Conservation (phyloP, 495 filamentous ascomycete species). For the Letharia lupina region DNA sequence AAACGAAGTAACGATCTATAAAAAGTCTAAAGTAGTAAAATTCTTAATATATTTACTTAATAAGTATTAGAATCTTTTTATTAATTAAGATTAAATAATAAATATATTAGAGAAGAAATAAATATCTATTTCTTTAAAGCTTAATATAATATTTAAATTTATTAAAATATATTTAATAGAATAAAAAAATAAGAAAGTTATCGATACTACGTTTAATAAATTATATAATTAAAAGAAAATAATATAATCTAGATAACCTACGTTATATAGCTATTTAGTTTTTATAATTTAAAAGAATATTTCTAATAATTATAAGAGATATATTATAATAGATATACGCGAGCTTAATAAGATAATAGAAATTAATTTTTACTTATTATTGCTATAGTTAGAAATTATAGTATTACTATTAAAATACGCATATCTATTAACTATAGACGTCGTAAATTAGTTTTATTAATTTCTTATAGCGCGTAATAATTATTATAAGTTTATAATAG, state of each 20-base stretch:
- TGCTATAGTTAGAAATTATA: slow-evolving; percentile 7
- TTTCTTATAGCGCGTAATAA: slow-evolving; percentile 1
- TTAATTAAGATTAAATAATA: not conserved
- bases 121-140: slow-evolving; percentile 4
- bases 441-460: slow-evolving; percentile 10
- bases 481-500: too few species aligned
- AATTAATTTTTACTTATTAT: slow-evolving; percentile 6
- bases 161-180: slow-evolving; percentile 5
- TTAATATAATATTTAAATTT: not conserved
- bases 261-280: slow-evolving; percentile 9
- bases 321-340: slow-evolving; percentile 9
- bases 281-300: slow-evolving; percentile 21
- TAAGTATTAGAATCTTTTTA: too few species aligned
- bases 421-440: slow-evolving; percentile 8
- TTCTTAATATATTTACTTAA: slow-evolving; percentile 3
- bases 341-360: slow-evolving; percentile 12
- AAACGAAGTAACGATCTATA: not conserved
- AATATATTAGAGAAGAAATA: not conserved
- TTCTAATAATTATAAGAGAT: not conserved
- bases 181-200: slow-evolving; percentile 12
- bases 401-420: not conserved
- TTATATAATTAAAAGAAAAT: slow-evolving; percentile 19
- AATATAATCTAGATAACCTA: slow-evolving; percentile 1
- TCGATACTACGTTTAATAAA: slow-evolving; percentile 19
- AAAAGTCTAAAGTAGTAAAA: not conserved